These are phyloP conservation scores for Nidula microcarpa DNA, from an alignment of 768 basidiomycete genomes.

Conservation along the genomic window DNA sequence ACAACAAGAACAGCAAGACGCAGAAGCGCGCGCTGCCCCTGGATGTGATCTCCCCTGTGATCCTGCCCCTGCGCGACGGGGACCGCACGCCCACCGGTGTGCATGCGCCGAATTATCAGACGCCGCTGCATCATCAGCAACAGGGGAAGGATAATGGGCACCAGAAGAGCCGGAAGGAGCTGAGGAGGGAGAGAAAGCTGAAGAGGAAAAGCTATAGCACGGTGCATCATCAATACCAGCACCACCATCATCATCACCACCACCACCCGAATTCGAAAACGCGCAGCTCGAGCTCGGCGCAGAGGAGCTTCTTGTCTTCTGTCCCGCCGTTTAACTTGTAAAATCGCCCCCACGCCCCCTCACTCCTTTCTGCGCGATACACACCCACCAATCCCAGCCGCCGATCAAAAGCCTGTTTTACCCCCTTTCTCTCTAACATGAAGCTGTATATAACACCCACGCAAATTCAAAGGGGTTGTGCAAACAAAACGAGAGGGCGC, in stretches of 20 bases:
- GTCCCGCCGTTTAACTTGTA: slow-evolving; percentile 27
- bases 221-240: slow-evolving; percentile 35
- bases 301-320: slow-evolving; percentile 35
- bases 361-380: neutral
- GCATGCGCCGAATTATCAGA: slow-evolving; percentile 18
- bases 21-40: slow-evolving; percentile 20
- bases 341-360: neutral
- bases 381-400: neutral
- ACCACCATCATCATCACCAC: slow-evolving; percentile 34
- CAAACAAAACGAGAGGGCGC: neutral
- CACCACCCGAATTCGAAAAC: slow-evolving; percentile 66
- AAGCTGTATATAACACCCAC: neutral
- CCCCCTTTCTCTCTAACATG: neutral
- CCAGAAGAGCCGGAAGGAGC: slow-evolving; percentile 59
- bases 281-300: slow-evolving; percentile 51
- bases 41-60: slow-evolving; percentile 45
- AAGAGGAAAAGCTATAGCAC: slow-evolving; percentile 56
- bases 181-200: slow-evolving; percentile 64
- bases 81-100: slow-evolving; percentile 51
- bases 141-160: slow-evolving; percentile 28
- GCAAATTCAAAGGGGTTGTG: neutral
- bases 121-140: slow-evolving; percentile 17
- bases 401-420: neutral
- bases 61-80: slow-evolving; percentile 48
- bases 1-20: slow-evolving; percentile 21